A percentile compares a stretch with the other conserved stretches of the same genome.
phyloP scores from a whole-genome alignment of 202 grass and related monocot genomes.

The Setaria viridis region DNA sequence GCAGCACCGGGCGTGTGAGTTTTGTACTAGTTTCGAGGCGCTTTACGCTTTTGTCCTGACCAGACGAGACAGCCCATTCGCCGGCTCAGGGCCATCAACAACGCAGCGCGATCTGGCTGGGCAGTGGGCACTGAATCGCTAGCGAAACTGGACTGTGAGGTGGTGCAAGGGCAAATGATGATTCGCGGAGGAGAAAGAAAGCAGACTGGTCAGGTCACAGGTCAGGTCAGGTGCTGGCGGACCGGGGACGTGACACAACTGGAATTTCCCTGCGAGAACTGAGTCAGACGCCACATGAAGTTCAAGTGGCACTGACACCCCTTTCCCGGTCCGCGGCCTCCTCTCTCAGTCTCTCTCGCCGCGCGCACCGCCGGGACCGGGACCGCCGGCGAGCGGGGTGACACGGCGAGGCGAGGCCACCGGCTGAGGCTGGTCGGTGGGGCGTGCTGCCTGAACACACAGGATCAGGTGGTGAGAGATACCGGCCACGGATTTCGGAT shows the following conservation, averaged over 20 bases:
- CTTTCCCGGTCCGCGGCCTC: background rate
- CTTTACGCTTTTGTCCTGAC: slow-evolving; percentile 40
- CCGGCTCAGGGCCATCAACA: background rate
- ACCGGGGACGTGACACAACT: slow-evolving; percentile 40
- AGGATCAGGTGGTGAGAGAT: slow-evolving; percentile 1
- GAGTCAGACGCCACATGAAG: slow-evolving; percentile 45
- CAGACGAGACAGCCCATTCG: slow-evolving; percentile 41
- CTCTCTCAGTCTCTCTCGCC: background rate
- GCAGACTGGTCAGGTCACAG: slow-evolving; percentile 17
- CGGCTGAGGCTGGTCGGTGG: background rate
- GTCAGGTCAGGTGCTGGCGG: slow-evolving; percentile 19
- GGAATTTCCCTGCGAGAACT: background rate
- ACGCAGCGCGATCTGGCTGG: slow-evolving; percentile 40
- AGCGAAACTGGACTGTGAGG: background rate
- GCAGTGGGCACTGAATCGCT: slow-evolving; percentile 17
- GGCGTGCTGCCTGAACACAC: no score
- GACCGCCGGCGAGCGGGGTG: slow-evolving; percentile 7
- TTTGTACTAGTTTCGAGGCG: slow-evolving; percentile 27
- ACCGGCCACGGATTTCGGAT: background rate
- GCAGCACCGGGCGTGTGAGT: background rate
- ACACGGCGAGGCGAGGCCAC: background rate
- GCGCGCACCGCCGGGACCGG: background rate
- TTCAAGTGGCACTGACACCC: background rate
- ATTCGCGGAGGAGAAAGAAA: slow-evolving; percentile 42
- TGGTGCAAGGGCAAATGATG: slow-evolving; percentile 24